Conservation (phyloP, 2,329 filamentous ascomycete species). For the Colletotrichum melonis region DNA sequence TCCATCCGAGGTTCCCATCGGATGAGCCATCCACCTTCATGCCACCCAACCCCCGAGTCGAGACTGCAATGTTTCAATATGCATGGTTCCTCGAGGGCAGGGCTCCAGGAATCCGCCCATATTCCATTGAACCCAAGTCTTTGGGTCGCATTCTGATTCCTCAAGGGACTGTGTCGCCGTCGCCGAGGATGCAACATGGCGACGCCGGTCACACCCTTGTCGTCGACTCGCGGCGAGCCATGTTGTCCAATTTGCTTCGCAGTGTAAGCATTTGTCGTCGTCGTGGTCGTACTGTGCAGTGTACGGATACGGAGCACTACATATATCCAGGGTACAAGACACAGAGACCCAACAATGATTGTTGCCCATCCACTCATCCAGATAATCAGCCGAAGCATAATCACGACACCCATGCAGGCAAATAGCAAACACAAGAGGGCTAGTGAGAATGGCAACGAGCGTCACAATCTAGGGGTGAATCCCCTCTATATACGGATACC, state of each 20-base stretch:
- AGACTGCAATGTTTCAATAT: neutral
- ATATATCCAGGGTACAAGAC: neutral
- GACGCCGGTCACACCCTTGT: slow-evolving; percentile 3
- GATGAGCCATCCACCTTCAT: neutral
- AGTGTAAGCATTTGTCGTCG: neutral
- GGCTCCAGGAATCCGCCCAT: neutral
- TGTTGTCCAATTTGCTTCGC: neutral
- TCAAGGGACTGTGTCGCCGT: slow-evolving; percentile 4
- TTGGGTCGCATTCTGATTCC: slow-evolving; percentile 20
- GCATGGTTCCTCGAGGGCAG: neutral
- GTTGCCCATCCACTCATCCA: neutral
- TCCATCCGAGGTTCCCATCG: neutral
- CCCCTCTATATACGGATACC: no score
- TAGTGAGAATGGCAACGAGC: neutral
- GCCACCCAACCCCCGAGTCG: neutral
- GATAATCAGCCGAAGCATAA: neutral
- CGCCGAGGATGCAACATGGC: slow-evolving; percentile 20
- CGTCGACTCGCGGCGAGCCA: neutral
- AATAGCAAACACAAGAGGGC: neutral
- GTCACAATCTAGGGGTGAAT: neutral
- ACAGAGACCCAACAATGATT: neutral
- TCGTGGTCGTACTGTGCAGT: neutral
- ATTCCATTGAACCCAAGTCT: neutral
- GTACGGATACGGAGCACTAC: no score
- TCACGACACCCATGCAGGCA: neutral